Evolutionary conservation across 2,329 filamentous ascomycete species (phyloP).

Genomic region (Fusarium protoensiforme): DNA sequence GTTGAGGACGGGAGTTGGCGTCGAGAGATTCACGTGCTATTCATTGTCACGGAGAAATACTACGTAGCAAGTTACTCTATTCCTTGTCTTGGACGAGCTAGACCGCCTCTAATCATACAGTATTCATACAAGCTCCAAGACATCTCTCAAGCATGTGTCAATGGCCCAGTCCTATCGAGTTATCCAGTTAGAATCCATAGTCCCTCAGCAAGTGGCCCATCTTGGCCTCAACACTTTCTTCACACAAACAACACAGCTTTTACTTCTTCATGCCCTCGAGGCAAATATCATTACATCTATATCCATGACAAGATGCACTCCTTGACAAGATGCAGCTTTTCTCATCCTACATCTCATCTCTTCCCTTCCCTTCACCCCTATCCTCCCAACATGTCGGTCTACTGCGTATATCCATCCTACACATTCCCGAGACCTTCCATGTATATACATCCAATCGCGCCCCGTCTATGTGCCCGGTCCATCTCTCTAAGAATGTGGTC

Average conservation of each 20-base stretch:
- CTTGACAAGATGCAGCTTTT: constrained; percentile 3
- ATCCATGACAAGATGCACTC: constrained; percentile 1
- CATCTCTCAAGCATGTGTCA: neutral
- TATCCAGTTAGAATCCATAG: neutral
- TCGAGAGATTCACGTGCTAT: neutral
- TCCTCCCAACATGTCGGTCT: neutral
- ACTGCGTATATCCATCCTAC: neutral
- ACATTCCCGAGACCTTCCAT: constrained; percentile 9
- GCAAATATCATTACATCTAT: constrained; percentile 27
- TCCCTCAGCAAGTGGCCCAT: neutral
- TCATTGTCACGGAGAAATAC: neutral
- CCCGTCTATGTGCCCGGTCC: constrained; percentile 30
- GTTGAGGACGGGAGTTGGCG: neutral
- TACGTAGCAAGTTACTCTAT: neutral
- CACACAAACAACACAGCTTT: neutral
- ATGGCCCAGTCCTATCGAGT: neutral
- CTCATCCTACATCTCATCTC: constrained; percentile 12
- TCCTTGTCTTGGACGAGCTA: neutral
- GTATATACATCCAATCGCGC: constrained; percentile 25
- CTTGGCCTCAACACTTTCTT: neutral
- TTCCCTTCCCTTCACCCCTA: neutral
- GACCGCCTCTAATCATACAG: neutral
- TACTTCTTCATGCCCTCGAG: neutral
- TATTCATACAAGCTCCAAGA: neutral
- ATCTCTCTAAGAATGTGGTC: constrained; percentile 31